Conservation (phyloP, 1,284 basidiomycete species). For the Exsudoporus floridanus region DNA sequence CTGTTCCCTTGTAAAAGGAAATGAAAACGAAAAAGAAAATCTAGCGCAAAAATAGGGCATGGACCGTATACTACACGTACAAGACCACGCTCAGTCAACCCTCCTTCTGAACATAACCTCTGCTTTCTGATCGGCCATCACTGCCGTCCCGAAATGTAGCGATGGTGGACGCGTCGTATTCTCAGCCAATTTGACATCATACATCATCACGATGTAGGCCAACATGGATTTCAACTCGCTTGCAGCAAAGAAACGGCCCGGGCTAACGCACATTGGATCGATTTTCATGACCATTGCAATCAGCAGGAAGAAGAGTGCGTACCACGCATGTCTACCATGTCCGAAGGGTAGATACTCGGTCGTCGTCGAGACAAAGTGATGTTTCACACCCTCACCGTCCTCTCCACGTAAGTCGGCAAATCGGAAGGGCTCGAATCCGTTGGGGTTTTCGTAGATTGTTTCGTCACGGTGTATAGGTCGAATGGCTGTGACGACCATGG, state of each 20-base stretch:
- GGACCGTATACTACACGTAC: neutral
- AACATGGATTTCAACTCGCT: slow-evolving; percentile 34
- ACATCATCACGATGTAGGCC: slow-evolving; percentile 31
- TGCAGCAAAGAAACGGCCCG: slow-evolving; percentile 19
- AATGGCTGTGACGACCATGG: slow-evolving; percentile 22
- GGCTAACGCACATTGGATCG: neutral
- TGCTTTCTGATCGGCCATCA: neutral
- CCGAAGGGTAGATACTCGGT: slow-evolving; percentile 17
- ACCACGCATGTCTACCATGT: slow-evolving; percentile 19
- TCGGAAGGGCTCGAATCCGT: slow-evolving; percentile 35
- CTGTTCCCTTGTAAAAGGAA: no score
- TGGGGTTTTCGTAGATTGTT: slow-evolving; percentile 25
- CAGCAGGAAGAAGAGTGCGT: neutral
- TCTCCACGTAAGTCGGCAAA: slow-evolving; percentile 24
- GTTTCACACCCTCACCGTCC: slow-evolving; percentile 13
- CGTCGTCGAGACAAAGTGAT: slow-evolving; percentile 18
- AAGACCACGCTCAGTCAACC: slow-evolving; percentile 1
- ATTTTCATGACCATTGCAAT: neutral
- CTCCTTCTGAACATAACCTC: slow-evolving; percentile 26
- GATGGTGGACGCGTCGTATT: slow-evolving; percentile 24
- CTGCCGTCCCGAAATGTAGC: neutral
- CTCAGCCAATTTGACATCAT: slow-evolving; percentile 34
- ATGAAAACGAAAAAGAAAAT: no score
- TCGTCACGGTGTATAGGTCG: slow-evolving; percentile 28
- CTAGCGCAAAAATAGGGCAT: no score